phyloP scores from a whole-genome alignment of 2,329 filamentous ascomycete species.

The Zymoseptoria crescenta region DNA sequence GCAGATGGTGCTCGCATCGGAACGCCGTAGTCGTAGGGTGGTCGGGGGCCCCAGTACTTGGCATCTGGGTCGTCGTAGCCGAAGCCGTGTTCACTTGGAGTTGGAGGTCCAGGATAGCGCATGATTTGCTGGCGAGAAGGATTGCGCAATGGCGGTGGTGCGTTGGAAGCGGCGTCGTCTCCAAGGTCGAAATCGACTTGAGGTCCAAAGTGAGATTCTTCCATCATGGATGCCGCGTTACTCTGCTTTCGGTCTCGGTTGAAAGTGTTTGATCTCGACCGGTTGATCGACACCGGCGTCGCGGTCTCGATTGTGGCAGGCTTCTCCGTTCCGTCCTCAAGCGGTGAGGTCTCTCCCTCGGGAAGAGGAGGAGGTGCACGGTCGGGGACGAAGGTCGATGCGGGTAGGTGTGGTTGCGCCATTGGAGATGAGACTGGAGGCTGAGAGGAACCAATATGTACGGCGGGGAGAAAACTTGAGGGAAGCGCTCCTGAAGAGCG shows the following conservation, averaged over 20 bases:
- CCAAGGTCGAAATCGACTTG: conserved; percentile 17
- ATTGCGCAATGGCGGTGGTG: conserved; percentile 11
- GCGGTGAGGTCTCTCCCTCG: conserved; percentile 3
- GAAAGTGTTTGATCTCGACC: conserved; percentile 1
- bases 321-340: conserved; percentile 9
- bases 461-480: neutral
- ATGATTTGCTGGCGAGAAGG: conserved; percentile 21
- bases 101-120: conserved; percentile 14
- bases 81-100: conserved; percentile 20
- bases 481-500: neutral
- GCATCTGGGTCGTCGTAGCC: conserved; percentile 19
- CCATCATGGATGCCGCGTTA: conserved; percentile 11
- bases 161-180: conserved; percentile 8
- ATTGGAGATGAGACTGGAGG: neutral
- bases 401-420: conserved; percentile 6
- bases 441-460: neutral
- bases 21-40: conserved; percentile 19
- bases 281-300: neutral
- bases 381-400: neutral
- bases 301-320: neutral
- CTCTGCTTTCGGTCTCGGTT: conserved; percentile 12
- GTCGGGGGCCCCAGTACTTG: conserved; percentile 14
- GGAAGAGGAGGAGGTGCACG: conserved; percentile 1
- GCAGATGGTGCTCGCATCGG: conserved; percentile 9
- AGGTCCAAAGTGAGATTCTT: conserved; percentile 7